Evolutionary conservation across 805 yeast species (phyloP), one percentile per base, ranked within the genome.

Genomic region (Kuraishia piskuri): DNA sequence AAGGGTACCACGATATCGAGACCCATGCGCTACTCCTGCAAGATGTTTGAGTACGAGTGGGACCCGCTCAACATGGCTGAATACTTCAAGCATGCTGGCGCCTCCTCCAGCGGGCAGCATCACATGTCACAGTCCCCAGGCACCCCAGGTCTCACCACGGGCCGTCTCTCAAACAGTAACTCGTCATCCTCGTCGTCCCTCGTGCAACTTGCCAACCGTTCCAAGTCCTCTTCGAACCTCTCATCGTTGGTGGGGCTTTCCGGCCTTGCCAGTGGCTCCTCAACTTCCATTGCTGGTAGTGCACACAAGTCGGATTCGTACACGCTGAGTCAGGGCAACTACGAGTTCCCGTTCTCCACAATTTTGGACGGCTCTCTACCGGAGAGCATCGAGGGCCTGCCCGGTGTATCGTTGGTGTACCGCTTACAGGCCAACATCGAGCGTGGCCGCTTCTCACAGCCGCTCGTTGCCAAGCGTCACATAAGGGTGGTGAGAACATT

Each of bases 351-450:
- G 0, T 94, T 94, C 65, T 85, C 85, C 56, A 79, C 92, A 0
- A 76, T 90, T 22, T 64, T 92, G 22, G 96, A 96, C 0, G 98
- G 98, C 1, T 75, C 83, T 44, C 76, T 87, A 49, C 83, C 90
- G 1, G 99, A 94, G 67, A 84, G 95, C 24, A 84, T 94, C 7
- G 96, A 91, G 64, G 97, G 97, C 10, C 73, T 90, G 51, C 90
- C 90, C 1, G 86, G 92, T 51, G 89, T 90, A 25, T 79, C 87
- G 14, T 73, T 87, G 2, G 74, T 82, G 8, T 90, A 90, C 70
- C 80, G 82, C 60, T 64, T 92, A 52, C 87, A 85, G 58, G 92
- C 97, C 1, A 77, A 79, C 5, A 80, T 92, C 40, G 97, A 92
- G 63, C 77, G 96, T 54, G 90, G 95, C 2, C 80, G 90, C 53